Evolutionary conservation across 805 yeast species (phyloP).

Genomic region (Ogataea parapolymorpha): DNA sequence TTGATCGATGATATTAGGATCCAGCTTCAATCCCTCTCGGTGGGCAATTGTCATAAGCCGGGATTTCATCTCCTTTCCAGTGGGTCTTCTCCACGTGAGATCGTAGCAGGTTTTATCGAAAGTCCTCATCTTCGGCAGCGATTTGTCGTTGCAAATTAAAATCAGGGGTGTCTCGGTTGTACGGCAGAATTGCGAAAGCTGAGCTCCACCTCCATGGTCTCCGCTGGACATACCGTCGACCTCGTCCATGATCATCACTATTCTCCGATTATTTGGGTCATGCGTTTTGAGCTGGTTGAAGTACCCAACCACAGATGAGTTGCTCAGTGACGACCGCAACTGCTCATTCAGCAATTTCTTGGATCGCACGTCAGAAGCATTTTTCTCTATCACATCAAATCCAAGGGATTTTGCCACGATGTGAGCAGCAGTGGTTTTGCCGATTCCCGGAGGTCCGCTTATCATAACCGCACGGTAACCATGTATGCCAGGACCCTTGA

Average conservation of each 20-base stretch:
- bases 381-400: conserved; percentile 70
- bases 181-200: conserved; percentile 80
- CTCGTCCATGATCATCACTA: conserved; percentile 94
- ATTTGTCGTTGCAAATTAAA: conserved; percentile 88
- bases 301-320: conserved; percentile 80
- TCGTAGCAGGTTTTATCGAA: conserved; percentile 82
- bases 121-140: conserved; percentile 92
- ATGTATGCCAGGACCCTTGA: conserved; percentile 65
- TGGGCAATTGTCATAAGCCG: conserved; percentile 88
- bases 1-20: conserved; percentile 77
- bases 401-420: conserved; percentile 66
- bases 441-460: conserved; percentile 86
- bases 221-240: conserved; percentile 99
- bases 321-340: conserved; percentile 68
- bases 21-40: conserved; percentile 77
- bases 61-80: conserved; percentile 73
- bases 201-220: conserved; percentile 98
- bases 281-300: conserved; percentile 39
- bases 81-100: conserved; percentile 84
- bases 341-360: conserved; percentile 68
- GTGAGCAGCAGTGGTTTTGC: conserved; percentile 81
- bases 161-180: conserved; percentile 88
- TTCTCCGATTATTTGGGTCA: conserved; percentile 41
- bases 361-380: conserved; percentile 88
- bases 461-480: conserved; percentile 78